These are phyloP conservation scores for Geotrichum citri-aurantii DNA, from an alignment of 1,139 yeast species.

Conservation along the genomic window DNA sequence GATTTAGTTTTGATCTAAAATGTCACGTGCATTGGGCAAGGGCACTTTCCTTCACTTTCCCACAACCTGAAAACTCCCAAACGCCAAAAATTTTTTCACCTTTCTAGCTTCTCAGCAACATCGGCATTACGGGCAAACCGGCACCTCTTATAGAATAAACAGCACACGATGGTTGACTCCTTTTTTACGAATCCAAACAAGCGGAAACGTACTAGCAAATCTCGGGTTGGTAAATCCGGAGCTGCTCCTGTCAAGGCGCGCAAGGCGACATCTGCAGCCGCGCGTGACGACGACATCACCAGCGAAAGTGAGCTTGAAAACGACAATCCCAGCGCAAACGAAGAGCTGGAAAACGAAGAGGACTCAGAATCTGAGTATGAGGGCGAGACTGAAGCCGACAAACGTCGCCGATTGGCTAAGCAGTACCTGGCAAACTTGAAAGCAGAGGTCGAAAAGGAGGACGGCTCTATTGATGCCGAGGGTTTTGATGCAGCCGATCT, in stretches of 20 bases:
- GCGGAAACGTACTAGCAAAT: conserved; percentile 19
- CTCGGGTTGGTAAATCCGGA: background rate
- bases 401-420: conserved; percentile 88
- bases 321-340: conserved; percentile 22
- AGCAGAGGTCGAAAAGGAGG: conserved; percentile 42
- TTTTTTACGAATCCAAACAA: conserved; percentile 30
- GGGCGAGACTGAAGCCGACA: conserved; percentile 83
- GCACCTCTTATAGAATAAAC: background rate
- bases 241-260: conserved; percentile 12
- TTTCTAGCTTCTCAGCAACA: background rate
- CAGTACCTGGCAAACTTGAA: conserved; percentile 81
- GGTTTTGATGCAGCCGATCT: conserved; percentile 90
- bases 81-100: background rate
- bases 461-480: conserved; percentile 37
- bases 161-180: conserved; percentile 29
- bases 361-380: conserved; percentile 38
- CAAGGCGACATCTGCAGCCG: conserved; percentile 10
- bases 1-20: background rate
- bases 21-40: conserved; percentile 7
- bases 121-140: background rate
- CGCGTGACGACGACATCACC: conserved; percentile 32
- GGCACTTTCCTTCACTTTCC: background rate
- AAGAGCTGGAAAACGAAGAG: conserved; percentile 24
- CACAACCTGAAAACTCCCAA: conserved; percentile 4
- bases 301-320: conserved; percentile 27